These are phyloP conservation scores for Discostella stelligeroides DNA, from an alignment of 108 stramenopile species.

Conservation along the genomic window DNA sequence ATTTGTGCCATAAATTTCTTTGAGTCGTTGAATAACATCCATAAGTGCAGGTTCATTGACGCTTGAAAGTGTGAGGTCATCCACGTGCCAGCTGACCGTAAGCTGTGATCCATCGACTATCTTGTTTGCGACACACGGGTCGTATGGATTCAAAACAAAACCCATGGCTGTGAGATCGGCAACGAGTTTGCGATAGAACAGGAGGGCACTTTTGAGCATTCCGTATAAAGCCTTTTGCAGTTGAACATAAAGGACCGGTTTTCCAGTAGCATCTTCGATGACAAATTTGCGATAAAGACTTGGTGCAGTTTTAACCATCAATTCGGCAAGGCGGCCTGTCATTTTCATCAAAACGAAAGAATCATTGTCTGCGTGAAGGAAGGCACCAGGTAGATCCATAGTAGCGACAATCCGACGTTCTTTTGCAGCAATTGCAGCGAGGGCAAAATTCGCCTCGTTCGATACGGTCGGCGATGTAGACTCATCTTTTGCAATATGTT, in stretches of 20 bases:
- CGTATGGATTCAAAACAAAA: conserved; percentile 35
- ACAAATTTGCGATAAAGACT: not conserved
- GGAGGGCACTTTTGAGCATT: conserved; percentile 17
- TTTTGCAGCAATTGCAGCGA: conserved; percentile 4
- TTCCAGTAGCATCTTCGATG: not conserved
- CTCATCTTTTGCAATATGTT: not conserved
- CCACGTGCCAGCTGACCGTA: conserved; percentile 39
- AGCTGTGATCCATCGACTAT: conserved; percentile 22
- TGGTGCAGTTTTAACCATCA: conserved; percentile 3
- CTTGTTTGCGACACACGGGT: conserved; percentile 32
- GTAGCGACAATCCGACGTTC: not conserved
- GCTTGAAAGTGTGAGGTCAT: conserved; percentile 21
- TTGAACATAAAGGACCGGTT: conserved; percentile 13
- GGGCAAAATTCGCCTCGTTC: conserved; percentile 15
- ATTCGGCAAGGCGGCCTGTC: not conserved
- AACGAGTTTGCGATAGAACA: conserved; percentile 9
- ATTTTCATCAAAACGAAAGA: not conserved
- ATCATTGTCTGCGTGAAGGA: not conserved
- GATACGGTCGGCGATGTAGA: conserved; percentile 31
- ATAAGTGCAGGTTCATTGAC: not conserved
- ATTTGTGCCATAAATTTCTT: not conserved
- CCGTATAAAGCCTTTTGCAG: conserved; percentile 46
- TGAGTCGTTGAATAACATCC: not conserved
- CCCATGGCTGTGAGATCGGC: conserved; percentile 8
- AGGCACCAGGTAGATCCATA: not conserved